Base-by-base conservation (phyloP, 352 stramenopile species). In the Thraustochytrium sp. region DNA sequence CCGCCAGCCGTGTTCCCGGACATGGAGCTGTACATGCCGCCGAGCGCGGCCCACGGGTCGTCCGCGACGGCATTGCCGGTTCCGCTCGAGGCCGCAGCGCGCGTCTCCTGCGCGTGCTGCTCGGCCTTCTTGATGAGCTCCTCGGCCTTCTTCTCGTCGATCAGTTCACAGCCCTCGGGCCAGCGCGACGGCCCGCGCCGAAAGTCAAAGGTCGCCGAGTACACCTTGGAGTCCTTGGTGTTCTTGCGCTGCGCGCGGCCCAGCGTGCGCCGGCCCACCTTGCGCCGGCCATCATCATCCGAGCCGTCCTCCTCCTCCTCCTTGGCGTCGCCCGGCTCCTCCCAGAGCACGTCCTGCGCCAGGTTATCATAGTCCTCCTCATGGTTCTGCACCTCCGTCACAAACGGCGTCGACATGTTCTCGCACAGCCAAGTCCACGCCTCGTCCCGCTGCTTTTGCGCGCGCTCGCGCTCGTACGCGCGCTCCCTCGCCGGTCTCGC, bases 81-180 rank as follows among this genome's bases (percentile, higher is more conserved):
- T 5, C 3, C 76, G 18, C 44, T 61, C 68, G 23, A 29, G 31
- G 5, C 18, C 54, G 54, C 54, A 5, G 54, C 36, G 26, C 5
- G 54, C 54, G 73, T 61, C 40, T 75, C 82, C 3, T 84, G n/a
- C 42, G 73, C 82, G 16, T 46, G 34, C 26, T 36, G 23, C 36
- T 75, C 72, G 37, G 82, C 82, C 74, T 85, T 78, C 38, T 86
- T 63, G 42, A 86, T 65, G 23, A 86, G 68, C 51, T 86, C 82
- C 26, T 76, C 73, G 8, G 53, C 72, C 36, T 78, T 76, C 49
- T 86, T 77, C 46, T 56, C 59, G 75, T 85, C 82, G 36, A 86
- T 55, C 23, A 85, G 46, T 36, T 86, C 73, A 16, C 82, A 46
- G 55, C 76, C 76, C 36, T 85, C n/a, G 40, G 82, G 82, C 44